Percentiles rank a stretch among this genome's conserved stretches.
Evolutionary conservation across 768 basidiomycete genomes (phyloP).

Genomic region (Xerocomellus dryophilus): DNA sequence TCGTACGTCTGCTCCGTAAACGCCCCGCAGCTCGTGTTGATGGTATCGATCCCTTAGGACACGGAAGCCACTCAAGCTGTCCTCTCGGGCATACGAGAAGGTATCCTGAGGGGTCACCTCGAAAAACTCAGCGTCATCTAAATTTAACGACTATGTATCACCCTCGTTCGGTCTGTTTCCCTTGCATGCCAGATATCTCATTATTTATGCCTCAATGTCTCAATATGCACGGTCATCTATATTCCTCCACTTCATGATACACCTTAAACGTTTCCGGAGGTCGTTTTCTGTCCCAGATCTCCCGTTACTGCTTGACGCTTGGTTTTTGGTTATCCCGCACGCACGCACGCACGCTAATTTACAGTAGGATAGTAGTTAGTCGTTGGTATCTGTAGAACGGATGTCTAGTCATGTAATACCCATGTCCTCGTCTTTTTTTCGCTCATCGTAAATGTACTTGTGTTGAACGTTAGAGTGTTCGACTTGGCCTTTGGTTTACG

Average conservation of each 20-base stretch:
- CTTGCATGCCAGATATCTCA: not conserved
- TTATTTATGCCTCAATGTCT: not conserved
- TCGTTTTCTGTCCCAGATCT: too few relatives aligned
- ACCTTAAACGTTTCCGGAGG: not conserved
- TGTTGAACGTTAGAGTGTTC: too few relatives aligned
- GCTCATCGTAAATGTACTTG: too few relatives aligned
- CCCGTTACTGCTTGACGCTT: too few relatives aligned
- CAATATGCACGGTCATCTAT: not conserved
- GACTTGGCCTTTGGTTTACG: too few relatives aligned
- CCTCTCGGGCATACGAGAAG: constrained; percentile 42
- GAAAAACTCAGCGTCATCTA: constrained; percentile 31
- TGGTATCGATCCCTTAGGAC: constrained; percentile 26
- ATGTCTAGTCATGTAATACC: too few relatives aligned
- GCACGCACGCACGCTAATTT: too few relatives aligned
- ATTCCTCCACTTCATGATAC: not conserved
- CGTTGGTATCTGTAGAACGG: too few relatives aligned
- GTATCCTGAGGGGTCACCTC: constrained; percentile 34
- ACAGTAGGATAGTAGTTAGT: too few relatives aligned
- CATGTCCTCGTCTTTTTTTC: too few relatives aligned
- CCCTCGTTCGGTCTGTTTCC: not conserved
- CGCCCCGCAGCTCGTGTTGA: not conserved
- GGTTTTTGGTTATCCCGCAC: too few relatives aligned
- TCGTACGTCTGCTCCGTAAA: constrained; percentile 41
- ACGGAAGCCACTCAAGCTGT: constrained; percentile 38
- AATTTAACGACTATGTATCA: constrained; percentile 3